These are phyloP conservation scores for Fusarium subglutinans DNA, from an alignment of 2,329 filamentous ascomycete species.

Conservation along the genomic window DNA sequence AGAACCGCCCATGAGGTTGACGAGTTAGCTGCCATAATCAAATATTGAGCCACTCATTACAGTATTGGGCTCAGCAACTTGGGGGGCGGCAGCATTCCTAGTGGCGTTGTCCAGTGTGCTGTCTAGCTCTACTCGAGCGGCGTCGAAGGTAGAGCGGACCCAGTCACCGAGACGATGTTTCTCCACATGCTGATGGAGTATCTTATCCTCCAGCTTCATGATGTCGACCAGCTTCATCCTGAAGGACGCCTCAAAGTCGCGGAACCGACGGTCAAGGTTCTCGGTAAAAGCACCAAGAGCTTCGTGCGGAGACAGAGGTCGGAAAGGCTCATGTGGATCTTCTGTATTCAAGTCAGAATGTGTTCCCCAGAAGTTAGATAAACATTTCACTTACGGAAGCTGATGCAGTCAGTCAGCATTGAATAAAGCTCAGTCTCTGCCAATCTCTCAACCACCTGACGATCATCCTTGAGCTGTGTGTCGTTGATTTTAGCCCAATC, in stretches of 20 bases:
- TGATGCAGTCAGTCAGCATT: slow-evolving; percentile 71
- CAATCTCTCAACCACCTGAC: slow-evolving; percentile 70
- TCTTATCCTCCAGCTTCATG: slow-evolving; percentile 76
- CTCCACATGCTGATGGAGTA: slow-evolving; percentile 71
- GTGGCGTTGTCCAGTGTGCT: slow-evolving; percentile 47
- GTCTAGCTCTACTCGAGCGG: slow-evolving; percentile 49
- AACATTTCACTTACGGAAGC: slow-evolving; percentile 64
- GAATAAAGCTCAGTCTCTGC: slow-evolving; percentile 73
- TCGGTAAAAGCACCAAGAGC: slow-evolving; percentile 69
- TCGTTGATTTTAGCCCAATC: slow-evolving; percentile 85
- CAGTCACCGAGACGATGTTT: slow-evolving; percentile 77
- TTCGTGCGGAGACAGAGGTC: slow-evolving; percentile 61
- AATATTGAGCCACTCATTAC: slow-evolving; percentile 34
- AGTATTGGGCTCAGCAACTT: slow-evolving; percentile 3
- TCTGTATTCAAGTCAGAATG: slow-evolving; percentile 50
- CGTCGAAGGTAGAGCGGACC: slow-evolving; percentile 55
- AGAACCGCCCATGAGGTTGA: slow-evolving; percentile 3
- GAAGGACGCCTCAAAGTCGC: slow-evolving; percentile 68
- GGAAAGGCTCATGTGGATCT: slow-evolving; percentile 53
- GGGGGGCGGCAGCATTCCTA: slow-evolving; percentile 15
- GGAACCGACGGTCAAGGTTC: slow-evolving; percentile 68
- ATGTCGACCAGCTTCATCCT: slow-evolving; percentile 75
- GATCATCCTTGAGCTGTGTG: slow-evolving; percentile 77
- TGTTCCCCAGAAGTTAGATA: background rate
- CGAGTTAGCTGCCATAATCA: slow-evolving; percentile 16